Conservation (phyloP, 495 filamentous ascomycete species). For the Penicillium crystallinum region DNA sequence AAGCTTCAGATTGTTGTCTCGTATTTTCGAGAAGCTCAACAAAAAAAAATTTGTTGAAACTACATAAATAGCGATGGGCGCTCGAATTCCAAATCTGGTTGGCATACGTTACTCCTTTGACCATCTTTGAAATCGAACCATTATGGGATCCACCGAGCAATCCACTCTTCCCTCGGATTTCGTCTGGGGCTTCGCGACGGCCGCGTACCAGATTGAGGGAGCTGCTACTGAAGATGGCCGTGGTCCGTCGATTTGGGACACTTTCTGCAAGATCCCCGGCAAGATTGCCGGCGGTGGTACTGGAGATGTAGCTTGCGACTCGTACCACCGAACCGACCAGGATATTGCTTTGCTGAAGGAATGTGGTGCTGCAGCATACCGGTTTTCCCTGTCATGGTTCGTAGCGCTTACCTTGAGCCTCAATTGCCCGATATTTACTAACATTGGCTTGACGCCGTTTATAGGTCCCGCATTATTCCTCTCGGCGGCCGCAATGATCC, state of each 20-base stretch:
- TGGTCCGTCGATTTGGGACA: constrained; percentile 72
- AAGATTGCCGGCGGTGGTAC: constrained; percentile 68
- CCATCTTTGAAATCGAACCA: constrained; percentile 37
- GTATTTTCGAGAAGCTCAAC: not conserved
- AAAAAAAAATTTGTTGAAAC: constrained; percentile 1
- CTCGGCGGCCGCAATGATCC: constrained; percentile 44
- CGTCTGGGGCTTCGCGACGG: constrained; percentile 78
- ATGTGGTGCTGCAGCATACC: constrained; percentile 59
- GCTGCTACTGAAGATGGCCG: constrained; percentile 62
- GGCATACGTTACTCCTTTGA: constrained; percentile 15
- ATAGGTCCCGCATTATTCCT: constrained; percentile 66
- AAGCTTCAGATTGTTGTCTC: constrained; percentile 9
- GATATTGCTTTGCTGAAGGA: constrained; percentile 68
- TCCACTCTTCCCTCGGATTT: constrained; percentile 64
- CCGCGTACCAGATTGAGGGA: constrained; percentile 77
- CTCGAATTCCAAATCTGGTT: not conserved
- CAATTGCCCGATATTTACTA: not conserved
- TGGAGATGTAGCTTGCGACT: constrained; percentile 69
- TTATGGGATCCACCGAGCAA: constrained; percentile 28
- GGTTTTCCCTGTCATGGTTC: constrained; percentile 73
- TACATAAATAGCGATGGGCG: constrained; percentile 5
- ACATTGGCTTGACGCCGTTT: not conserved
- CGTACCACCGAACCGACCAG: constrained; percentile 66
- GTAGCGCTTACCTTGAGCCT: constrained; percentile 34
- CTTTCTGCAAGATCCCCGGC: constrained; percentile 65